Conservation (phyloP, 768 basidiomycete species). For the Guyanaporus albipodus region DNA sequence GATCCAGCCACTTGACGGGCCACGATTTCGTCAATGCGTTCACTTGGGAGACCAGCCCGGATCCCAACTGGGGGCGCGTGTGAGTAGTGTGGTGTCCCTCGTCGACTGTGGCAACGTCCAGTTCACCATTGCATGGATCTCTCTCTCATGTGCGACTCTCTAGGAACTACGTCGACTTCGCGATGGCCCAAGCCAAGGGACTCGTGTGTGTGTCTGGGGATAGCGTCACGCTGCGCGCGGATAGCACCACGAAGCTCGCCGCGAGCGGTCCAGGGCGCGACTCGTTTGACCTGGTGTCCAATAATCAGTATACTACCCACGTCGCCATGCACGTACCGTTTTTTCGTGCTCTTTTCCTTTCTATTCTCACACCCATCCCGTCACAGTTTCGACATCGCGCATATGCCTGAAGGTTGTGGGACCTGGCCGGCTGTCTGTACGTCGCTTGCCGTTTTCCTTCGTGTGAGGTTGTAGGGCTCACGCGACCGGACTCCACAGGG, state of each 20-base stretch:
- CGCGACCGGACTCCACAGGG: conserved; percentile 5
- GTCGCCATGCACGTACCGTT: conserved; percentile 29
- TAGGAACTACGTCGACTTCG: conserved; percentile 43
- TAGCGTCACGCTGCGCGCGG: conserved; percentile 33
- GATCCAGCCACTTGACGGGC: conserved; percentile 46
- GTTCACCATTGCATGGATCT: no score
- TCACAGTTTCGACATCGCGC: conserved; percentile 33
- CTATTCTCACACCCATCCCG: neutral
- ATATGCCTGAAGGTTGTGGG: conserved; percentile 40
- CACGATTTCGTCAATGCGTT: conserved; percentile 41
- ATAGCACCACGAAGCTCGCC: conserved; percentile 30
- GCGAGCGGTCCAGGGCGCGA: conserved; percentile 34
- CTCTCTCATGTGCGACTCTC: neutral
- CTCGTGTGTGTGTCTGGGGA: conserved; percentile 53
- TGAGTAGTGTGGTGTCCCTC: conserved; percentile 5
- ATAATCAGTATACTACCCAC: conserved; percentile 30
- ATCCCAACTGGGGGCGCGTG: conserved; percentile 32
- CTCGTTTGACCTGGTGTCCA: conserved; percentile 33
- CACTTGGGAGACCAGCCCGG: conserved; percentile 19
- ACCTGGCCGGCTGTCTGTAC: conserved; percentile 38
- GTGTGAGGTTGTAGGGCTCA: neutral
- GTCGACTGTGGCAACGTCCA: neutral
- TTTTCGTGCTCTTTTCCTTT: no score
- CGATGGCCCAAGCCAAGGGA: conserved; percentile 52
- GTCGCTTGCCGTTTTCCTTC: conserved; percentile 3